Evolutionary conservation across 352 stramenopile genomes (phyloP).

Genomic region (Saprolegnia diclina): DNA sequence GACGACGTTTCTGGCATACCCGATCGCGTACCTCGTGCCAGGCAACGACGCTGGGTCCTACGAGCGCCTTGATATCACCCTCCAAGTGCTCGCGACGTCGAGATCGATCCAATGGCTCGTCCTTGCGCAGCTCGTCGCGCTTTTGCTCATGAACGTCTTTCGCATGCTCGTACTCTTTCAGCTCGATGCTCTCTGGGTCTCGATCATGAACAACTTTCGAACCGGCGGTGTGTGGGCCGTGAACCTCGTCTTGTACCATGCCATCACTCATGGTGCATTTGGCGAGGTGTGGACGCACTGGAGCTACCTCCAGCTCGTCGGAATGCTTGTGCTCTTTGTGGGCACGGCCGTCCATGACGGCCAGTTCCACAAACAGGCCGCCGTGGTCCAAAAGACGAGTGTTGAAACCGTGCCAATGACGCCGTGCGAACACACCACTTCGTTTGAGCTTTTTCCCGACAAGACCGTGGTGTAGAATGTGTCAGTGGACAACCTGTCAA

Average conservation of each 20-base stretch:
- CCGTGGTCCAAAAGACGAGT: too few relatives aligned
- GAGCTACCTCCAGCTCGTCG: constrained; percentile 66
- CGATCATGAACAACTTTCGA: constrained; percentile 86
- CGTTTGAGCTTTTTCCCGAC: too few relatives aligned
- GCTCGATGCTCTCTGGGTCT: constrained; percentile 81
- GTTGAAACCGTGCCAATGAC: too few relatives aligned
- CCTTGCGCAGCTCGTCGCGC: constrained; percentile 62
- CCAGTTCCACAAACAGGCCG: neutral
- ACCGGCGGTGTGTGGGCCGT: constrained; percentile 72
- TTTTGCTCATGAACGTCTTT: constrained; percentile 82
- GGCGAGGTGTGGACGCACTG: constrained; percentile 73
- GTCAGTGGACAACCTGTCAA: too few relatives aligned
- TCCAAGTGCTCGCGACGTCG: constrained; percentile 22
- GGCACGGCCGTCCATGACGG: constrained; percentile 85
- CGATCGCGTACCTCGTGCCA: constrained; percentile 50
- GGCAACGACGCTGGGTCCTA: constrained; percentile 72
- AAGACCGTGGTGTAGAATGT: too few relatives aligned
- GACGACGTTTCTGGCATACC: constrained; percentile 67
- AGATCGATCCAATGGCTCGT: constrained; percentile 23
- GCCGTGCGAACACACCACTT: too few relatives aligned
- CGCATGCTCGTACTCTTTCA: constrained; percentile 82
- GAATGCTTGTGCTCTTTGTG: constrained; percentile 75
- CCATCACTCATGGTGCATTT: constrained; percentile 53
- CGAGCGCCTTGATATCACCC: constrained; percentile 34
- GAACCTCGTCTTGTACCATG: constrained; percentile 81